These are phyloP conservation scores for Rhynchospora tenuis DNA, from an alignment of 176 grass and related monocot genomes.

Conservation along the genomic window DNA sequence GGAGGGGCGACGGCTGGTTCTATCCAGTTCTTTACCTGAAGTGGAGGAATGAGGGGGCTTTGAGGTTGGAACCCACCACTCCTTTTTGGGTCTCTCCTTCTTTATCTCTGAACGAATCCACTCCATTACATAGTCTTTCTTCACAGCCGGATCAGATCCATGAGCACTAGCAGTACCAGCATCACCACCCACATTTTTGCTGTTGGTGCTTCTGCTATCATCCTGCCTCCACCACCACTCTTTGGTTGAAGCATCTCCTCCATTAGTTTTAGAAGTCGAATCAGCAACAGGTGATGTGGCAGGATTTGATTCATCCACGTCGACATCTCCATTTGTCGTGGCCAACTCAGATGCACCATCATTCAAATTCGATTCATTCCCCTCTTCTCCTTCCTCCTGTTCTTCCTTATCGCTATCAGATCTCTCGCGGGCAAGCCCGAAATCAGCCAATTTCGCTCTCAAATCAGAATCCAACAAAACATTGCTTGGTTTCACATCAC, in stretches of 20 bases:
- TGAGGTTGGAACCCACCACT: constrained; percentile 54
- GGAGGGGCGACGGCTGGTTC: constrained; percentile 29
- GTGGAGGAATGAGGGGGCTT: constrained; percentile 26
- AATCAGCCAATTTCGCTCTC: constrained; percentile 76
- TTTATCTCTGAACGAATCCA: constrained; percentile 97
- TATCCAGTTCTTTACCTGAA: constrained; percentile 50
- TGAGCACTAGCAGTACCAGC: constrained; percentile 8
- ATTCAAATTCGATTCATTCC: constrained; percentile 34
- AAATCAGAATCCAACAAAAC: constrained; percentile 67
- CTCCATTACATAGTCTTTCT: constrained; percentile 97
- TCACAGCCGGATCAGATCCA: constrained; percentile 24
- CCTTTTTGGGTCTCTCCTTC: constrained; percentile 78
- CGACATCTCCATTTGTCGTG: constrained; percentile 20
- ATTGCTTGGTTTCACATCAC: constrained; percentile 96
- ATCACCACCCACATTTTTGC: constrained; percentile 31
- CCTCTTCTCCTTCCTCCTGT: constrained; percentile 24
- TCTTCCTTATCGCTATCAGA: constrained; percentile 40
- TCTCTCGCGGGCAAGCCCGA: constrained; percentile 65
- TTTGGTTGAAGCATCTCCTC: constrained; percentile 38
- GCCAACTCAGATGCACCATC: constrained; percentile 51
- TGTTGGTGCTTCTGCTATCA: constrained; percentile 38
- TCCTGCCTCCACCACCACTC: constrained; percentile 99
- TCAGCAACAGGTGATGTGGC: constrained; percentile 54
- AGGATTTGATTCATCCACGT: constrained; percentile 44
- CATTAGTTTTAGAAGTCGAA: constrained; percentile 57